These are phyloP conservation scores for Dictyostelium citrinum DNA, from an alignment of 78 protist species.

Conservation along the genomic window DNA sequence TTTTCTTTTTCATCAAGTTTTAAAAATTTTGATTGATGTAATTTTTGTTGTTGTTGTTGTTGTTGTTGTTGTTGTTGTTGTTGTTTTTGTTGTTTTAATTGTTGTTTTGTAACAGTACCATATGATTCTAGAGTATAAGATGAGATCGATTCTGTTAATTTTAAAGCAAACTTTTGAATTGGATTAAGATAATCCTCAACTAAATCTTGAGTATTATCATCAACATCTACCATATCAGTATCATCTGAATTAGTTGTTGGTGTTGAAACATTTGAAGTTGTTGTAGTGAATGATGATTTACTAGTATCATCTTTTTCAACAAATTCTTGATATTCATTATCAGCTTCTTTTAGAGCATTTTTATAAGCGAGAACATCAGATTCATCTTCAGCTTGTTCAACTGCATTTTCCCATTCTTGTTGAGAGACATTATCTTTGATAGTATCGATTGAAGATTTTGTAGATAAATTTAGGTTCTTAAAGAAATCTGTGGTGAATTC, in stretches of 20 bases:
- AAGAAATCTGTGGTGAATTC: constrained; percentile 83
- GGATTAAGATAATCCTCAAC: constrained; percentile 70
- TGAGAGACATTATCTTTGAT: constrained; percentile 5
- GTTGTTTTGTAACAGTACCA: not conserved
- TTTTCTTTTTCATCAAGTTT: not conserved
- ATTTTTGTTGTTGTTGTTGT: not conserved
- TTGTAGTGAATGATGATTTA: too few relatives aligned
- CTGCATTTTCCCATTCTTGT: constrained; percentile 61
- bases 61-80: not conserved
- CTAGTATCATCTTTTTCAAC: constrained; percentile 7
- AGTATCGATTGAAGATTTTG: not conserved
- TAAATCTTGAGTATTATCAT: constrained; percentile 31
- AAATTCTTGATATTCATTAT: constrained; percentile 57
- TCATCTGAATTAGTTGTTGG: not conserved
- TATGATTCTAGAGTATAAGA: not conserved
- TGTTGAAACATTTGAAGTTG: not conserved
- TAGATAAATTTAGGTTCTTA: constrained; percentile 42
- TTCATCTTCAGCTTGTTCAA: constrained; percentile 63
- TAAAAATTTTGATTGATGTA: not conserved
- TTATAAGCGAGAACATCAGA: constrained; percentile 44
- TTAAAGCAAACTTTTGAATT: constrained; percentile 61
- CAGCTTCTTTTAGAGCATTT: constrained; percentile 63
- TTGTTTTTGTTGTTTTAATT: not conserved
- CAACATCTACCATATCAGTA: not conserved
- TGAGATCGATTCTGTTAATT: constrained; percentile 13